Evolutionary conservation across 805 yeast species (phyloP).

Genomic region (Yamadazyma endophytica): DNA sequence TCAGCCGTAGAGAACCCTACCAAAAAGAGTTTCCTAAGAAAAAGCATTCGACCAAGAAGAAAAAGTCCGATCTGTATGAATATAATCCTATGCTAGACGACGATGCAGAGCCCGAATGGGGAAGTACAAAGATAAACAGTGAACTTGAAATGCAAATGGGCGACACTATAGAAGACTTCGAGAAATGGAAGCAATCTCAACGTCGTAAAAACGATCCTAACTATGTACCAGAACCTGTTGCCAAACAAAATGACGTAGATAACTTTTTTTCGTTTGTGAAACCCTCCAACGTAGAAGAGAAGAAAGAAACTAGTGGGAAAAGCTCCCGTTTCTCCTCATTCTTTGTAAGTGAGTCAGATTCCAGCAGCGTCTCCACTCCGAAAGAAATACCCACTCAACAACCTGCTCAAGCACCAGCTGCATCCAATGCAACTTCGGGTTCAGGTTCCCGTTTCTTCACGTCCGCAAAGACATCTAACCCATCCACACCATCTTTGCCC

Average conservation of each 20-base stretch:
- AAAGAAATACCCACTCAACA: constrained; percentile 1
- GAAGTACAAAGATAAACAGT: constrained; percentile 22
- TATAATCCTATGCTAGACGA: constrained; percentile 1
- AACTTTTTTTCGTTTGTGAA: constrained; percentile 39
- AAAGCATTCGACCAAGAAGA: constrained; percentile 7
- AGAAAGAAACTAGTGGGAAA: constrained; percentile 17
- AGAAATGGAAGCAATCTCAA: constrained; percentile 44
- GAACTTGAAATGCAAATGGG: constrained; percentile 36
- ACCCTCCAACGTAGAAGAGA: constrained; percentile 16
- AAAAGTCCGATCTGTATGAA: constrained; percentile 1
- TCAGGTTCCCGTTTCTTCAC: no score
- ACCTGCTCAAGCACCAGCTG: background rate
- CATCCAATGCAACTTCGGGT: background rate
- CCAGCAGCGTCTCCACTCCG: constrained; percentile 5
- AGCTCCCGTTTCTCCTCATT: constrained; percentile 37
- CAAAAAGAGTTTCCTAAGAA: constrained; percentile 8
- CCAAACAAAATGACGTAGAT: constrained; percentile 33
- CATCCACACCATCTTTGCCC: background rate
- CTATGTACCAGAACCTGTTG: constrained; percentile 4
- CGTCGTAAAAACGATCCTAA: constrained; percentile 40
- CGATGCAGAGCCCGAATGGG: constrained; percentile 35
- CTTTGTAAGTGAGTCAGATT: no score
- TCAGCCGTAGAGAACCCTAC: constrained; percentile 2
- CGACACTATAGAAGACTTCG: constrained; percentile 54
- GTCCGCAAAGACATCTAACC: no score